These are phyloP conservation scores for Talaromyces pinophilus DNA, from an alignment of 2,329 filamentous ascomycete genomes.

Conservation along the genomic window DNA sequence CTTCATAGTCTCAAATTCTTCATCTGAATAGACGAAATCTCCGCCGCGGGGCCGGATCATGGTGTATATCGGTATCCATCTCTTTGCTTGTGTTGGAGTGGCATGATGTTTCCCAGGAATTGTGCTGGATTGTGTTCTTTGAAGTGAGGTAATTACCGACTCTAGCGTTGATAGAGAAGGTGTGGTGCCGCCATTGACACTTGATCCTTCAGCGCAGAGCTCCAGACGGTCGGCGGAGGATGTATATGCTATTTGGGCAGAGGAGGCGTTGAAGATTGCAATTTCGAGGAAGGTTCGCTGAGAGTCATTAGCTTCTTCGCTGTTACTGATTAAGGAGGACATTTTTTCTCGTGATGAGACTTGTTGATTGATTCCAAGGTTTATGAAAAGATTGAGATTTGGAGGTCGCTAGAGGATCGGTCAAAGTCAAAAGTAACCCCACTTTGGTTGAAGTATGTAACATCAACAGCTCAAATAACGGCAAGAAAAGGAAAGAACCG, in stretches of 20 bases:
- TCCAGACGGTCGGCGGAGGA: slow-evolving; percentile 53
- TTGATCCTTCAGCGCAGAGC: slow-evolving; percentile 45
- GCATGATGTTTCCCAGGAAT: slow-evolving; percentile 14
- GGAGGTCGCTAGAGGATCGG: background rate
- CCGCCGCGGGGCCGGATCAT: slow-evolving; percentile 57
- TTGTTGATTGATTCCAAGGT: background rate
- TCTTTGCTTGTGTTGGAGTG: background rate
- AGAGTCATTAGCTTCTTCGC: background rate
- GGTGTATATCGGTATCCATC: slow-evolving; percentile 49
- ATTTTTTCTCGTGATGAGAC: background rate
- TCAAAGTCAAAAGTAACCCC: background rate
- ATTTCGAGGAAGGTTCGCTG: slow-evolving; percentile 40
- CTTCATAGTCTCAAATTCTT: slow-evolving; percentile 50
- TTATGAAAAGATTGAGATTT: background rate
- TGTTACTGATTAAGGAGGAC: background rate
- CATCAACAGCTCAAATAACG: background rate
- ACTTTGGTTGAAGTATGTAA: background rate
- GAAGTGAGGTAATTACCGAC: slow-evolving; percentile 27
- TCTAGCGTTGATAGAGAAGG: slow-evolving; percentile 34
- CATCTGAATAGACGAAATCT: slow-evolving; percentile 47
- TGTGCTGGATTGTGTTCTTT: slow-evolving; percentile 30
- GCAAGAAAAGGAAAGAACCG: background rate
- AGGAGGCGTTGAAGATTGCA: slow-evolving; percentile 51
- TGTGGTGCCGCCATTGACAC: slow-evolving; percentile 47
- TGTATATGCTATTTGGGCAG: slow-evolving; percentile 45